A percentile compares a stretch with the other conserved stretches of the same genome.
These are phyloP conservation scores for Hibiscus mutabilis DNA, from an alignment of 345 rosid species.

Conservation along the genomic window DNA sequence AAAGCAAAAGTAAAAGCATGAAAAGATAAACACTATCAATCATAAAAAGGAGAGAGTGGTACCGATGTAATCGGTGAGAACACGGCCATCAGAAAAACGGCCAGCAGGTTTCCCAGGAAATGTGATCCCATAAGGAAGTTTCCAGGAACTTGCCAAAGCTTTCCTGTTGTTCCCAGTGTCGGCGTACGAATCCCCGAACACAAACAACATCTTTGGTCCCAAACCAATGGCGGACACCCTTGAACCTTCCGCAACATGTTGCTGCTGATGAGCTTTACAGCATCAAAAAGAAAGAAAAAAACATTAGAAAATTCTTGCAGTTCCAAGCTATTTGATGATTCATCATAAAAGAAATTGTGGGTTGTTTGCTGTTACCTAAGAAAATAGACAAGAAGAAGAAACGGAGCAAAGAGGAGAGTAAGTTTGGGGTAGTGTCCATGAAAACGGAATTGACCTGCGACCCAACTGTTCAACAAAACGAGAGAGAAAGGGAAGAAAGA, in stretches of 20 bases:
- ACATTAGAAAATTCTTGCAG: background rate
- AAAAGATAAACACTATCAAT: background rate
- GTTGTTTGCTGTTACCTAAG: background rate
- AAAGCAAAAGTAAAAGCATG: background rate
- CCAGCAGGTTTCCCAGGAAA: slow-evolving; percentile 61
- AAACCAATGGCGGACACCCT: slow-evolving; percentile 6
- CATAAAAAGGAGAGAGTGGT: background rate
- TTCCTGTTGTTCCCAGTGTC: slow-evolving; percentile 54
- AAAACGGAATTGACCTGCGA: background rate
- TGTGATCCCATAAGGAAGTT: slow-evolving; percentile 49
- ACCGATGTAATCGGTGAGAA: slow-evolving; percentile 42
- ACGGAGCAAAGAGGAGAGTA: background rate
- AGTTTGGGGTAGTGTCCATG: background rate
- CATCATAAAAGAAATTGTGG: background rate
- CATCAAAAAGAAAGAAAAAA: no score
- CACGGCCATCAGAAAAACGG: slow-evolving; percentile 56
- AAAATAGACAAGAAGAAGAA: slow-evolving; percentile 2
- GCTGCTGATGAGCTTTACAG: background rate
- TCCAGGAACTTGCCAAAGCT: slow-evolving; percentile 35
- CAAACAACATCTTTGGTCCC: slow-evolving; percentile 45
- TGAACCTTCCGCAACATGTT: slow-evolving; percentile 6
- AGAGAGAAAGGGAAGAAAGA: background rate
- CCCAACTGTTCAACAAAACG: background rate
- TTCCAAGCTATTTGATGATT: background rate
- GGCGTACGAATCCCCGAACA: slow-evolving; percentile 66